These are phyloP conservation scores for Turnera subulata DNA, from an alignment of 345 rosid species.

Conservation along the genomic window DNA sequence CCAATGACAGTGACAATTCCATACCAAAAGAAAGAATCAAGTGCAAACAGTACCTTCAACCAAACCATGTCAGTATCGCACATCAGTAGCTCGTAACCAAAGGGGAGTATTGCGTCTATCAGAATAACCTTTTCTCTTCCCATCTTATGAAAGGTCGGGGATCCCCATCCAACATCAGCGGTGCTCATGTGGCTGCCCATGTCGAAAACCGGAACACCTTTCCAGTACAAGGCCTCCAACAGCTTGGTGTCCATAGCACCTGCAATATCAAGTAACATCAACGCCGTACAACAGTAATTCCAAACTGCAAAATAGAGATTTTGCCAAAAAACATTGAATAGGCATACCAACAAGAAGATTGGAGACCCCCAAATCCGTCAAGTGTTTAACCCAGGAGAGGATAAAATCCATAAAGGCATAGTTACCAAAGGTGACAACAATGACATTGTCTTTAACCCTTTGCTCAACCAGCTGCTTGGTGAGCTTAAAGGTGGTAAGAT, in stretches of 20 bases:
- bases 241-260: conserved; percentile 97
- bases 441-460: conserved; percentile 67
- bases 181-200: conserved; percentile 98
- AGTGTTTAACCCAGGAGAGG: conserved; percentile 89
- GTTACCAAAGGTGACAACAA: conserved; percentile 90
- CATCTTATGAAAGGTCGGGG: conserved; percentile 95
- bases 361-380: conserved; percentile 76
- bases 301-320: neutral
- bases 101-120: conserved; percentile 80
- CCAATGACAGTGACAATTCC: neutral
- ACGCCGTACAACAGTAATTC: neutral
- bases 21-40: neutral
- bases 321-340: too few species aligned
- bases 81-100: conserved; percentile 84
- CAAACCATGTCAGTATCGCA: conserved; percentile 99
- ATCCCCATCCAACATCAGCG: conserved; percentile 97
- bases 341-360: conserved; percentile 85
- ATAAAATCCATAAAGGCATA: conserved; percentile 96
- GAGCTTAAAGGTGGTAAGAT: conserved; percentile 61
- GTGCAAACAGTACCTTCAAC: conserved; percentile 60
- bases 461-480: conserved; percentile 62
- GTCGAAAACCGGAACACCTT: conserved; percentile 95
- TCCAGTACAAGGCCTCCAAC: conserved; percentile 91
- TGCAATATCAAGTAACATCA: conserved; percentile 15
- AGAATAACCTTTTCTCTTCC: conserved; percentile 96